These are phyloP conservation scores for Solanum chacoense DNA, from an alignment of 305 asterid genomes.

Conservation along the genomic window DNA sequence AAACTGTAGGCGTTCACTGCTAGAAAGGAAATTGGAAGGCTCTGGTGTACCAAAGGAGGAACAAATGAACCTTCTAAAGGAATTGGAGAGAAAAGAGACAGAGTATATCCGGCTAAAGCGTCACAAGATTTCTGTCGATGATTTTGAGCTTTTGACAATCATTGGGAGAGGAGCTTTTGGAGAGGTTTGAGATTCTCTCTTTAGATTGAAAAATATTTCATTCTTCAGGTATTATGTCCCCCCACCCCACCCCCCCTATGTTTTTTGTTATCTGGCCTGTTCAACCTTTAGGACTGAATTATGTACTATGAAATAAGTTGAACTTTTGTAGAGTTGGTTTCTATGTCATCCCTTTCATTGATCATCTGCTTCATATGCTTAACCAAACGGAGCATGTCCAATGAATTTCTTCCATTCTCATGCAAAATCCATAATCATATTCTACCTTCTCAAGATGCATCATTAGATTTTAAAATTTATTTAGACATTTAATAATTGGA, in stretches of 20 bases:
- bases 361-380: background rate
- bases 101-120: conserved; percentile 68
- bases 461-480: background rate
- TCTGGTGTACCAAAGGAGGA: conserved; percentile 57
- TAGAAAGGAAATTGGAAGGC: conserved; percentile 44
- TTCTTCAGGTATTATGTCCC: background rate
- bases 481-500: background rate
- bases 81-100: conserved; percentile 63
- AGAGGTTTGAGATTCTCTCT: conserved; percentile 41
- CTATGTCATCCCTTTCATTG: background rate
- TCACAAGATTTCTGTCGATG: conserved; percentile 62
- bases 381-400: background rate
- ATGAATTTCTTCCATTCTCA: background rate
- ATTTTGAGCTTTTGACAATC: conserved; percentile 60
- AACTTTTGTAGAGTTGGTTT: background rate
- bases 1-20: conserved; percentile 46
- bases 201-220: background rate
- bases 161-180: conserved; percentile 90
- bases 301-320: background rate
- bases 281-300: background rate
- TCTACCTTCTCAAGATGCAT: background rate
- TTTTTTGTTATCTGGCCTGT: background rate
- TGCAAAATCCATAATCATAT: background rate
- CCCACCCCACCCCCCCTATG: background rate
- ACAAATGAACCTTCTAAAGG: conserved; percentile 47